Conservation (phyloP, 202 grass and related monocot species). For the Hordeum pubiflorum region DNA sequence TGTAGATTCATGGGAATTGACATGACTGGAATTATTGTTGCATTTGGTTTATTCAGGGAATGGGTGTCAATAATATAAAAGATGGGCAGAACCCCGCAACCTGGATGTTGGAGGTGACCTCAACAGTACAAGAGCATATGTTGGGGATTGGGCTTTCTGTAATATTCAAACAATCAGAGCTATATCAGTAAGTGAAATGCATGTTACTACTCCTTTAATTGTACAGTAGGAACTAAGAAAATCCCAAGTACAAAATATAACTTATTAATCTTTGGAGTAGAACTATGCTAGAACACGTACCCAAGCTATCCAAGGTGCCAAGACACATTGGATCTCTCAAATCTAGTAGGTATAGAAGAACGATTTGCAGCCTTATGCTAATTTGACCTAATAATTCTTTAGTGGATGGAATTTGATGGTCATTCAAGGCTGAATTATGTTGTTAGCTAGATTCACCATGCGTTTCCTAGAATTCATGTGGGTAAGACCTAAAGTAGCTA, state of each 20-base stretch:
- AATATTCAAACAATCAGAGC: constrained; percentile 43
- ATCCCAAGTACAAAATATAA: background rate
- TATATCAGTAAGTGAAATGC: constrained; percentile 40
- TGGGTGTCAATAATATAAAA: constrained; percentile 41
- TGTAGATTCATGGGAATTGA: background rate
- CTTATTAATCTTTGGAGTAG: background rate
- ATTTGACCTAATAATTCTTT: background rate
- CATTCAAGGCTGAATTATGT: background rate
- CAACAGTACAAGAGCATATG: constrained; percentile 36
- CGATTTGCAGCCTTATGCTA: background rate
- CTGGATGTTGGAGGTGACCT: constrained; percentile 65
- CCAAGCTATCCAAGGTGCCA: background rate
- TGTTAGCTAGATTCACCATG: background rate
- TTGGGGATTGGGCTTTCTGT: constrained; percentile 27
- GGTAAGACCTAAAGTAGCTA: background rate
- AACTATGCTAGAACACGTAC: background rate
- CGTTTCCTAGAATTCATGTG: background rate
- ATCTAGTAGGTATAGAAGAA: background rate
- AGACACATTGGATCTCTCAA: background rate
- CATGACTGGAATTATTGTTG: background rate
- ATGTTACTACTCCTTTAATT: background rate
- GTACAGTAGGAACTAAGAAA: background rate
- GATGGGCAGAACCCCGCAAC: constrained; percentile 46
- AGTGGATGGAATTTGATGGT: background rate
- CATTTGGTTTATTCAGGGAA: constrained; percentile 33